phyloP scores from a whole-genome alignment of 345 rosid genomes.

The Jatropha curcas region DNA sequence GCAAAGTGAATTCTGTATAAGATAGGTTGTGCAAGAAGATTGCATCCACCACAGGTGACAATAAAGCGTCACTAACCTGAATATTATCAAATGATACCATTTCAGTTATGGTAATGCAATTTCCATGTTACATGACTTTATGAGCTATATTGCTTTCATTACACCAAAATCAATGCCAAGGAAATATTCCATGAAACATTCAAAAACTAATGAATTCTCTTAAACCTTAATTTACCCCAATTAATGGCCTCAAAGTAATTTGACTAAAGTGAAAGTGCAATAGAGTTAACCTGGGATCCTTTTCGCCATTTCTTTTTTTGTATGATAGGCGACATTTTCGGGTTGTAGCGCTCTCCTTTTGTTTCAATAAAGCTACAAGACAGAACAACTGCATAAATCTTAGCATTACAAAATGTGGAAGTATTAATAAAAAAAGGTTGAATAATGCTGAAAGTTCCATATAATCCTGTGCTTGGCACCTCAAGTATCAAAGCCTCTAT shows the following conservation, averaged over 20 bases:
- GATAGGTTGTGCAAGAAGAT: background rate
- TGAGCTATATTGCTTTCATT: background rate
- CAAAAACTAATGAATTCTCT: background rate
- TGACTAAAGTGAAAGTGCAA: constrained; percentile 5
- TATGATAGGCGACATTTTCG: constrained; percentile 68
- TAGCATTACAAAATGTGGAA: background rate
- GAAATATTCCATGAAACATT: background rate
- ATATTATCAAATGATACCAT: background rate
- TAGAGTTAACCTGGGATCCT: constrained; percentile 79
- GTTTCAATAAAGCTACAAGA: constrained; percentile 63
- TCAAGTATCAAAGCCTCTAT: constrained; percentile 40
- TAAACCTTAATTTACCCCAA: background rate
- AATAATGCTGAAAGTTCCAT: constrained; percentile 8
- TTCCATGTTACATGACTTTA: background rate
- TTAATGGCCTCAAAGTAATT: background rate
- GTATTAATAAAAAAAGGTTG: constrained; percentile 10
- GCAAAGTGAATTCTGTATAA: background rate
- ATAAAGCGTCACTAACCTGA: background rate
- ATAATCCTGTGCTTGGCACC: constrained; percentile 33
- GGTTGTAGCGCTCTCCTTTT: constrained; percentile 71
- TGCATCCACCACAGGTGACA: background rate
- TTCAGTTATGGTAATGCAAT: background rate
- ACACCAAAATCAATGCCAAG: background rate
- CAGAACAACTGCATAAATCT: constrained; percentile 4
- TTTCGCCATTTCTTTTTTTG: constrained; percentile 73